Conservation (phyloP, 768 basidiomycete species). For the Pleurotus pulmonarius region DNA sequence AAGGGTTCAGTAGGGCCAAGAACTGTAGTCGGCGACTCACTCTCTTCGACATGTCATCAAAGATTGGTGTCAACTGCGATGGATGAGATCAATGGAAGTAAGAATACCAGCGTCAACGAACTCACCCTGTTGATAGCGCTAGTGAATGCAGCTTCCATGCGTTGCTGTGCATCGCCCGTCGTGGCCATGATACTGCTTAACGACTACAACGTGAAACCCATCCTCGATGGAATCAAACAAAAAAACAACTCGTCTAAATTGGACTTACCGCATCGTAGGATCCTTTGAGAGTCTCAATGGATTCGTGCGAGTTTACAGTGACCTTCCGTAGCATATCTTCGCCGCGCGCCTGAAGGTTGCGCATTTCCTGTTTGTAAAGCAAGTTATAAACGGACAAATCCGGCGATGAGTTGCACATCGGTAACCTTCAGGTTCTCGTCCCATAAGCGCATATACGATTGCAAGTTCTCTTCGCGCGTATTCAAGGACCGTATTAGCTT, state of each 20-base stretch:
- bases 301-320: not conserved
- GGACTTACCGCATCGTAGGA: not conserved
- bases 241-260: too few species aligned
- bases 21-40: too few species aligned
- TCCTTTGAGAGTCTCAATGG: not conserved
- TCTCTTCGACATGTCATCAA: too few species aligned
- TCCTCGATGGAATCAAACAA: too few species aligned
- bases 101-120: not conserved
- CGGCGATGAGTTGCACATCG: not conserved
- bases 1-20: not conserved
- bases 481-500: constrained; percentile 42
- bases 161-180: not conserved
- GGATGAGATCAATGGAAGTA: too few species aligned
- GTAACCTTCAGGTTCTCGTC: constrained; percentile 21
- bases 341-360: constrained; percentile 14
- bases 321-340: constrained; percentile 3
- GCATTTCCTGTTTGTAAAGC: constrained; percentile 21
- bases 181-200: not conserved
- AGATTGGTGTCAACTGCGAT: too few species aligned
- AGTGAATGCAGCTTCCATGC: not conserved
- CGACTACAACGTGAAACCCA: not conserved
- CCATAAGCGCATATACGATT: constrained; percentile 25
- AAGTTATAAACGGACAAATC: not conserved
- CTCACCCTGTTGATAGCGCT: not conserved
- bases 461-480: constrained; percentile 36